These are phyloP conservation scores for Fusarium falciforme DNA, from an alignment of 2,329 filamentous ascomycete species.

Conservation along the genomic window DNA sequence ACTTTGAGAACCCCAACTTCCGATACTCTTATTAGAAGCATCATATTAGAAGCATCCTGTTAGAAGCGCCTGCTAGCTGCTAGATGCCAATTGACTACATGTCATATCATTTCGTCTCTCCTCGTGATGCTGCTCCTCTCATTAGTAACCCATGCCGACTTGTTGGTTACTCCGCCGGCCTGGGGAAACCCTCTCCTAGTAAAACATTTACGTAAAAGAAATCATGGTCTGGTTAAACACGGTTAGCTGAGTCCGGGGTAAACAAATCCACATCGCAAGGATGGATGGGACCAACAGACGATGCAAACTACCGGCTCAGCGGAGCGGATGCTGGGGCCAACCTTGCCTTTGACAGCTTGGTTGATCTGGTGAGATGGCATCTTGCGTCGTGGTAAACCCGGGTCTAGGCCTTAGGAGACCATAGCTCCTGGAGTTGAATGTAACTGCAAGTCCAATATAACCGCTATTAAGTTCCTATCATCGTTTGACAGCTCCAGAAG, in stretches of 20 bases:
- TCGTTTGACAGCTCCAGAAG: background rate
- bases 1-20: slow-evolving; percentile 45
- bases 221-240: background rate
- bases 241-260: background rate
- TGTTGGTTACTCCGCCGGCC: background rate
- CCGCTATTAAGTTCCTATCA: background rate
- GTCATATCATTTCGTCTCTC: slow-evolving; percentile 11
- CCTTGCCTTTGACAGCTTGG: background rate
- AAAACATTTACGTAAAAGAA: slow-evolving; percentile 27
- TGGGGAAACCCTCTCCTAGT: slow-evolving; percentile 9
- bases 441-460: background rate
- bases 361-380: background rate
- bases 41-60: slow-evolving; percentile 35
- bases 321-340: background rate
- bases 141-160: background rate
- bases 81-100: background rate
- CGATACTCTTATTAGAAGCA: slow-evolving; percentile 39
- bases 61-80: slow-evolving; percentile 11
- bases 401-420: background rate
- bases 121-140: background rate
- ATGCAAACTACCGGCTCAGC: background rate
- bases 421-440: background rate
- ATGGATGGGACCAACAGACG: background rate
- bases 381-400: background rate
- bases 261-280: background rate